A percentile compares a stretch with the other conserved stretches of the same genome.
phyloP scores from a whole-genome alignment of 208 protist genomes.

The Wallacemonas sp. region DNA sequence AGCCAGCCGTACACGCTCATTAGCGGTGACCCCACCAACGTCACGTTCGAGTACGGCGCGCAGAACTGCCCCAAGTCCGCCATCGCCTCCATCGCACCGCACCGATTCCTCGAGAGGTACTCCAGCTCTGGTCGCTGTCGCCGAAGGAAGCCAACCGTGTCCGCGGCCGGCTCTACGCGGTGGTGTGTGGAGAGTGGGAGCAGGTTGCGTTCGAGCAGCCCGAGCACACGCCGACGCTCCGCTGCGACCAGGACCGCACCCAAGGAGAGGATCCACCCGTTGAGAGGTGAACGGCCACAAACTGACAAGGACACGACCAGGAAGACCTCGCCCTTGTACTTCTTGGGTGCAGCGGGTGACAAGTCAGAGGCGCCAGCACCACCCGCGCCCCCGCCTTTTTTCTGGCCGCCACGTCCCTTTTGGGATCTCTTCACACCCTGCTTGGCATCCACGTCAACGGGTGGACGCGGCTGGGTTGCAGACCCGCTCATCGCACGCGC shows the following conservation, averaged over 20 bases:
- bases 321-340: conserved; percentile 25
- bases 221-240: conserved; percentile 10
- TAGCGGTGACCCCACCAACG: conserved; percentile 26
- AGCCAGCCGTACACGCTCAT: conserved; percentile 30
- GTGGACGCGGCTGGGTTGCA: too few relatives aligned
- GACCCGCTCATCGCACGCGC: too few relatives aligned
- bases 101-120: conserved; percentile 14
- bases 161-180: conserved; percentile 4
- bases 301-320: conserved; percentile 20
- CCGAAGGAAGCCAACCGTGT: conserved; percentile 18
- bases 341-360: neutral
- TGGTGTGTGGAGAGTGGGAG: neutral
- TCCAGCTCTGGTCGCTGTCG: conserved; percentile 23
- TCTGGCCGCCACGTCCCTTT: neutral
- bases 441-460: too few relatives aligned
- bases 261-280: conserved; percentile 27
- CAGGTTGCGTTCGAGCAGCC: conserved; percentile 12
- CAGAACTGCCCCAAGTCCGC: conserved; percentile 21
- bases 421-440: neutral
- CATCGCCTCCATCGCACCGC: conserved; percentile 11
- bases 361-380: neutral
- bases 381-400: neutral
- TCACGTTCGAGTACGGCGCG: conserved; percentile 19
- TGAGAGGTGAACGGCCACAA: conserved; percentile 22
- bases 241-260: conserved; percentile 20